Percentiles rank a stretch among this genome's conserved stretches.
Conservation (phyloP, 192 early-diverging fungal genomes). For the Mortierella antarctica region DNA sequence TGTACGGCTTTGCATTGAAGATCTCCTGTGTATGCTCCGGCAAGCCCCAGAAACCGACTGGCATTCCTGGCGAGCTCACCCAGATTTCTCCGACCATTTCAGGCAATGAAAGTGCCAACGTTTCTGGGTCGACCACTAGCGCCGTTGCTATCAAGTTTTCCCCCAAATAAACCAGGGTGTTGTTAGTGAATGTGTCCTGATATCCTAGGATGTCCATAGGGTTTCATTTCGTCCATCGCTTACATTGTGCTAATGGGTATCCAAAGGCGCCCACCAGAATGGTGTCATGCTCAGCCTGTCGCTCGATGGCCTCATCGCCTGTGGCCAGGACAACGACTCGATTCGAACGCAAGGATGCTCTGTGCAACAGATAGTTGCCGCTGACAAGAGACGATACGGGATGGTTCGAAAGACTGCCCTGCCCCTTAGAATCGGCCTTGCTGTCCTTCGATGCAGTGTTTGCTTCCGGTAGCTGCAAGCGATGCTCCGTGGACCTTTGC, state of each 20-base stretch:
- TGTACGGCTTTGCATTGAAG: slow-evolving; percentile 68
- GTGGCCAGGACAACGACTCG: slow-evolving; percentile 66
- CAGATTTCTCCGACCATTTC: slow-evolving; percentile 83
- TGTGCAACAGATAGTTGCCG: slow-evolving; percentile 73
- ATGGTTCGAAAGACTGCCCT: slow-evolving; percentile 15
- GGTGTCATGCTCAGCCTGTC: slow-evolving; percentile 22
- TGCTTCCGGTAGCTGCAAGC: neutral
- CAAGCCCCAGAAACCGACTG: slow-evolving; percentile 76
- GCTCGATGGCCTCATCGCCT: slow-evolving; percentile 39
- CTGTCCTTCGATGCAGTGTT: neutral
- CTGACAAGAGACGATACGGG: slow-evolving; percentile 19
- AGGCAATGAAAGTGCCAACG: slow-evolving; percentile 71
- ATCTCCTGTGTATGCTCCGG: slow-evolving; percentile 77
- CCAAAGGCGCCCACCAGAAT: slow-evolving; percentile 58
- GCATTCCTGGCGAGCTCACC: slow-evolving; percentile 74
- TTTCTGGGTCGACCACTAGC: slow-evolving; percentile 81
- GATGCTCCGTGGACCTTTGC: neutral
- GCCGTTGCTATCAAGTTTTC: slow-evolving; percentile 60
- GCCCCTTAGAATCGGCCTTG: neutral
- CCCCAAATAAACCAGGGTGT: neutral
- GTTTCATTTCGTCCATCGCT: neutral
- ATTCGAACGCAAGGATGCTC: slow-evolving; percentile 64
- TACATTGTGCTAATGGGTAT: slow-evolving; percentile 62
- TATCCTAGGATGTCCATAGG: neutral
- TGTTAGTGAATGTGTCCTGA: slow-evolving; percentile 10